Conservation (phyloP, 306 rosid genomes). For the Prunus davidiana region DNA sequence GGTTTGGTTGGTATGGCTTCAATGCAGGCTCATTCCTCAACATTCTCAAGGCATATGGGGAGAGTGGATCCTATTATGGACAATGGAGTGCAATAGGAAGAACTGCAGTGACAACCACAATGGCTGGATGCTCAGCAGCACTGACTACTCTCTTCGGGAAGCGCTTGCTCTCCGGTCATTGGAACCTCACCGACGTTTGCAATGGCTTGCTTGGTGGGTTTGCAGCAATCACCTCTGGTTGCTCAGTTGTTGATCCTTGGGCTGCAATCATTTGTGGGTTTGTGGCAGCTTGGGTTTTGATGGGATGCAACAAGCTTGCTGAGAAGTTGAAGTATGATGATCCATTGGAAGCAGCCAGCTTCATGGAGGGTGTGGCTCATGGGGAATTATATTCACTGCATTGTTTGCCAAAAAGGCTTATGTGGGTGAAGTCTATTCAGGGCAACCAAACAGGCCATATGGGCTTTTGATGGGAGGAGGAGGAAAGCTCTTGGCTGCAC, state of each 20-base stretch:
- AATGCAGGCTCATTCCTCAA: conserved; percentile 57
- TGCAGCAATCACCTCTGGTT: conserved; percentile 57
- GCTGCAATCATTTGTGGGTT: conserved; percentile 66
- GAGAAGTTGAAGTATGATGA: conserved; percentile 52
- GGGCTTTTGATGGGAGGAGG: conserved; percentile 61
- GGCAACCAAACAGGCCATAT: conserved; percentile 37
- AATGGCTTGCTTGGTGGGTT: conserved; percentile 63
- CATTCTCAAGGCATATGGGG: conserved; percentile 43
- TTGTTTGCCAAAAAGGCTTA: conserved; percentile 45
- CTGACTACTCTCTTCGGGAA: conserved; percentile 49
- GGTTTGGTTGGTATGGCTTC: conserved; percentile 80
- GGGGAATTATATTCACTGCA: conserved; percentile 59
- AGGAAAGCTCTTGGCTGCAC: conserved; percentile 44
- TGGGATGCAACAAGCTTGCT: conserved; percentile 45
- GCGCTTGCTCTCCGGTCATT: conserved; percentile 44
- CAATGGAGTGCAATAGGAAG: conserved; percentile 71
- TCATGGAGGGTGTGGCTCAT: conserved; percentile 59
- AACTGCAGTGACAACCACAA: conserved; percentile 55
- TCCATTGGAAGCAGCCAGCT: conserved; percentile 62
- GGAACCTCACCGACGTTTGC: conserved; percentile 61
- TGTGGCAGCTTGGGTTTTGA: conserved; percentile 53
- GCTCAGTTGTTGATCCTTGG: conserved; percentile 62
- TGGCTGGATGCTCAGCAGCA: conserved; percentile 54
- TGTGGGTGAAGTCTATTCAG: conserved; percentile 44
- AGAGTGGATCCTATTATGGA: conserved; percentile 39